phyloP scores from a whole-genome alignment of 225 moss, liverwort and hornwort species.

The Neckera pumila region DNA sequence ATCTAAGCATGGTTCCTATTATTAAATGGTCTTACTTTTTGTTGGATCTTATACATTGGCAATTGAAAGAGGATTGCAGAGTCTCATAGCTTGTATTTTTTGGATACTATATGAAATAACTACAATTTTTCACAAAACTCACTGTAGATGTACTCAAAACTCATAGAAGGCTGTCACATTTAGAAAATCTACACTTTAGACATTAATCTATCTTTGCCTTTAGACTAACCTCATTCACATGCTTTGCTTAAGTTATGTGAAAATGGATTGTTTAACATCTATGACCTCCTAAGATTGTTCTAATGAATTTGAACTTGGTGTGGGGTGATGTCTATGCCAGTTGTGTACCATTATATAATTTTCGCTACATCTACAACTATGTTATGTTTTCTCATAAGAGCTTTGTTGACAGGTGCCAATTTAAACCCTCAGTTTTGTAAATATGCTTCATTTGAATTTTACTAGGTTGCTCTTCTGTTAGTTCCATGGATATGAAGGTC shows the following conservation, averaged over 20 bases:
- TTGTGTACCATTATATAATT: constrained; percentile 83
- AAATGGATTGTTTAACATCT: background rate
- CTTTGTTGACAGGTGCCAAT: constrained; percentile 81
- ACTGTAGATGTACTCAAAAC: background rate
- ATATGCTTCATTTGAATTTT: background rate
- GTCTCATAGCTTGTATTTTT: background rate
- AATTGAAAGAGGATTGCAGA: too few species aligned
- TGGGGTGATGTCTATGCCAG: constrained; percentile 8
- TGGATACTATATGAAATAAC: background rate
- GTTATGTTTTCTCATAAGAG: constrained; percentile 67
- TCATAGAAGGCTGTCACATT: accelerated
- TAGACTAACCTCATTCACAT: background rate
- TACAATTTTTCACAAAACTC: accelerated
- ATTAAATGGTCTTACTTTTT: background rate
- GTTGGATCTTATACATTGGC: background rate
- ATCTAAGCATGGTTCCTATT: background rate
- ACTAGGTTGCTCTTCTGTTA: background rate
- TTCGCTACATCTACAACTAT: constrained; percentile 76
- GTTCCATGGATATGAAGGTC: background rate
- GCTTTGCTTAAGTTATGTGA: accelerated
- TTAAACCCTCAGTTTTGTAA: background rate
- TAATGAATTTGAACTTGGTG: background rate
- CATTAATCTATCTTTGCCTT: background rate
- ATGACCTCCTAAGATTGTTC: background rate
- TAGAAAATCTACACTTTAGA: background rate